Conservation (phyloP, 2,329 filamentous ascomycete genomes). For the Fusarium devonianum region DNA sequence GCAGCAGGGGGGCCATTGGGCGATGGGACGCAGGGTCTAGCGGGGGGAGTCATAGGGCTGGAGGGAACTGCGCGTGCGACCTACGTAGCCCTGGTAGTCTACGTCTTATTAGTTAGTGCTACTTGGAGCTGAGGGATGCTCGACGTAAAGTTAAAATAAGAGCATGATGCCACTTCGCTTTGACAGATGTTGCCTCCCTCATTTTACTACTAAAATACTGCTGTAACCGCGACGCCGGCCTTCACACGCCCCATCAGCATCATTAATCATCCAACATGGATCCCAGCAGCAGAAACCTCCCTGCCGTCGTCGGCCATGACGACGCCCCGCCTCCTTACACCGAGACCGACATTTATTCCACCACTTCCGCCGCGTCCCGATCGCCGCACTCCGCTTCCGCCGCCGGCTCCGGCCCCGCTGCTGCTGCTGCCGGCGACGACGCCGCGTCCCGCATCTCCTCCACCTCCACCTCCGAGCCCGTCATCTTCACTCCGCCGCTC, state of each 20-base stretch:
- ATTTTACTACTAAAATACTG: neutral
- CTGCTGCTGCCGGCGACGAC: conserved; percentile 46
- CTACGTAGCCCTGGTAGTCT: conserved; percentile 38
- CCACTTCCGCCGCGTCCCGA: conserved; percentile 44
- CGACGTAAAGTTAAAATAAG: conserved; percentile 19
- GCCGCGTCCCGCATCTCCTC: conserved; percentile 50
- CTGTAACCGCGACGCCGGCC: no score
- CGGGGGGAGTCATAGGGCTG: conserved; percentile 38
- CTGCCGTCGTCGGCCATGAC: conserved; percentile 37
- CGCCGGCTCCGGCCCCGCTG: conserved; percentile 39
- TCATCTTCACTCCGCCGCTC: conserved; percentile 61
- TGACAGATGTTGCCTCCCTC: neutral
- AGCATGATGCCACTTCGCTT: conserved; percentile 2
- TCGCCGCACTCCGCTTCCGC: conserved; percentile 27
- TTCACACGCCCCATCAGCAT: conserved; percentile 21
- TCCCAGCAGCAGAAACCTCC: conserved; percentile 14
- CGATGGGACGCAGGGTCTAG: conserved; percentile 22
- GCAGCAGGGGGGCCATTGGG: conserved; percentile 26
- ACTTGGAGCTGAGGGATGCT: neutral
- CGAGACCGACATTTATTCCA: conserved; percentile 64
- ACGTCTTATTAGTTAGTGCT: no score
- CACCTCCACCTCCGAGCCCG: conserved; percentile 52
- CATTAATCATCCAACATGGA: conserved; percentile 28
- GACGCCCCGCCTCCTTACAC: conserved; percentile 63
- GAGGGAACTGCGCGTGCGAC: conserved; percentile 23